phyloP scores from a whole-genome alignment of 306 rosid species.

The Hylodesmum podocarpum region DNA sequence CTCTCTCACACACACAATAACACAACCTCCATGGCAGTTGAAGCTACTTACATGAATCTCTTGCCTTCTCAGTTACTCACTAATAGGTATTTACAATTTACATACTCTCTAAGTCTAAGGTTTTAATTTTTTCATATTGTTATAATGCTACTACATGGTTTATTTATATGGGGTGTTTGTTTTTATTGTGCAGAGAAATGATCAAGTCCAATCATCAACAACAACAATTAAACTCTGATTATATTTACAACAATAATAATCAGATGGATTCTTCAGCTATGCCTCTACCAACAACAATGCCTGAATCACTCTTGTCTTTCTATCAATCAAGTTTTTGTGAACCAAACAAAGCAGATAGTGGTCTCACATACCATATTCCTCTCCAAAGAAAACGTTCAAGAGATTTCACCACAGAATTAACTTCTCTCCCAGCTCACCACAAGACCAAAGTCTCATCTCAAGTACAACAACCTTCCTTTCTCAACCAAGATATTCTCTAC shows the following conservation, averaged over 20 bases:
- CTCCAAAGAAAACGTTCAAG: constrained; percentile 43
- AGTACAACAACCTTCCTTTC: not conserved
- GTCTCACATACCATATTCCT: constrained; percentile 47
- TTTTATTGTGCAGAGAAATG: constrained; percentile 49
- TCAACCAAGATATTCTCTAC: constrained; percentile 29
- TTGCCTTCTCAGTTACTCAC: constrained; percentile 59
- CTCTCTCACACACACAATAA: not conserved
- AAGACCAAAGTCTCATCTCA: constrained; percentile 29
- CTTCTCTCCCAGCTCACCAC: constrained; percentile 34
- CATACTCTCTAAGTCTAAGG: too few relatives aligned
- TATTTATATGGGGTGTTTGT: not conserved
- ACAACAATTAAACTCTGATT: constrained; percentile 1
- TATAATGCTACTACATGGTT: not conserved
- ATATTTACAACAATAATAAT: constrained; percentile 22
- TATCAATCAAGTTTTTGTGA: constrained; percentile 48
- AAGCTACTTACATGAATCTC: constrained; percentile 60
- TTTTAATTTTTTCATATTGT: not conserved
- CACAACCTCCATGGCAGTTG: constrained; percentile 73
- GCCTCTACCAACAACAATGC: constrained; percentile 35
- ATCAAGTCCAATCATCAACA: constrained; percentile 29
- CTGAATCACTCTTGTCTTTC: constrained; percentile 34
- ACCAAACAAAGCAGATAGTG: constrained; percentile 65
- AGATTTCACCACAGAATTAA: constrained; percentile 33
- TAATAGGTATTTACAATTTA: constrained; percentile 46
- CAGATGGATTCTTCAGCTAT: constrained; percentile 51